Evolutionary conservation across 345 rosid species (phyloP).

Genomic region (Populus nigra): DNA sequence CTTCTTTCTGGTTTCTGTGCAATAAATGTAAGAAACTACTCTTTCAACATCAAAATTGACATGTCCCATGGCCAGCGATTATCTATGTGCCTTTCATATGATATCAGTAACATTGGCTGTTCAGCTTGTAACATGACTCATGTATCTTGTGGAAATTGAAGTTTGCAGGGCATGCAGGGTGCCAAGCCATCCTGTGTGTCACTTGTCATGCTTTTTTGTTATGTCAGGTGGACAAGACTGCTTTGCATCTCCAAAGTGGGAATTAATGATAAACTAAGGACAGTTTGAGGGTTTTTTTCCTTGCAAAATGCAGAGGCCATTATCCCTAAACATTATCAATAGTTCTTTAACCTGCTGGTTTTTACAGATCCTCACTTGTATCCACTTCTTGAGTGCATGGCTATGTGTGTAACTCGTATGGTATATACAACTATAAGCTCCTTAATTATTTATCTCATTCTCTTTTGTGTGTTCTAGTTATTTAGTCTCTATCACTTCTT

Average conservation of each 20-base stretch:
- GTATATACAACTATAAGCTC: too few relatives aligned
- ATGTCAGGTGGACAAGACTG: background rate
- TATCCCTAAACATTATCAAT: background rate
- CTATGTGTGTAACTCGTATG: too few relatives aligned
- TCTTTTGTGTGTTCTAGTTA: background rate
- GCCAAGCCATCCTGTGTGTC: background rate
- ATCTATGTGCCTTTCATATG: background rate
- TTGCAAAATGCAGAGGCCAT: background rate
- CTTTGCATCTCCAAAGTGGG: background rate
- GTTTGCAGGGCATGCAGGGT: background rate
- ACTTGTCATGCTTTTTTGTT: background rate
- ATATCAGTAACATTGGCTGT: background rate
- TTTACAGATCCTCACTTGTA: too few relatives aligned
- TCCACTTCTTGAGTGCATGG: too few relatives aligned
- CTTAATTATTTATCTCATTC: background rate
- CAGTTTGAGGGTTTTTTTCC: background rate
- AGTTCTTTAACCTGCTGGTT: too few relatives aligned
- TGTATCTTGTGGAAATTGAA: background rate
- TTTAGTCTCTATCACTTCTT: background rate
- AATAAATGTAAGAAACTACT: background rate
- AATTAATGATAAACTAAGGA: background rate
- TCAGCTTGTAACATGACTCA: background rate
- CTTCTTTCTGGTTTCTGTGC: background rate
- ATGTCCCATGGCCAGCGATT: background rate
- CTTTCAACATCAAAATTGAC: background rate